Base-by-base conservation (phyloP, 2,329 filamentous ascomycete genomes). In the Hymenoscyphus infarciens region DNA sequence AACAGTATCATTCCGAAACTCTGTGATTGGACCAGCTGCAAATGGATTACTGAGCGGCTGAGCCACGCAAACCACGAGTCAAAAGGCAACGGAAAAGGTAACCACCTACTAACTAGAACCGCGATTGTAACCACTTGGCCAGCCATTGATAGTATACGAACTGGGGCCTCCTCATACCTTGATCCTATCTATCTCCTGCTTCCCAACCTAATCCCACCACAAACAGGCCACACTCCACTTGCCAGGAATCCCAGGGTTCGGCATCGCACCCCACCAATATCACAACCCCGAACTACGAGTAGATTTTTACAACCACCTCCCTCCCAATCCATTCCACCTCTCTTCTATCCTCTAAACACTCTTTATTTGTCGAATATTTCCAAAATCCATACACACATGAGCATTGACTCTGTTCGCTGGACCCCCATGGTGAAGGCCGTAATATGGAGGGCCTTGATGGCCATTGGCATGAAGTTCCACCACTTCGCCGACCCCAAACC, bases 391-490 rank as follows among this genome's bases (percentile, higher is more conserved):
- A 49, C 42, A 55, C 27, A 33, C 45, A 71, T 70, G 69, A 66
- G 65, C 60, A 64, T 66, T 29, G 31, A 64, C 31, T 62, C 57
- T 55, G 39, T 35, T 61, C 61, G 59, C 58, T 68, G 59, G 57
- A 59, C 65, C n/a, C 66, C 72, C 61, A 58, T 64, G 57, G 72
- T 74, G 67, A 74, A 74, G 62, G 73, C 73, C 5, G 59, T 64
- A 65, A 68, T 74, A 68, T 74, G 72, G 71, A 64, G 73, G 57
- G 70, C 62, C 66, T 65, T 74, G 8, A 74, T 74, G 73, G 70
- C 70, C 67, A 61, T 74, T 45, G 73, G 73, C 8, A 74, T 74
- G 72, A 71, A 71, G 61, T 65, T 74, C 61, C 73, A 74, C 57
- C 70, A 73, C 59, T 68, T 70, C 56, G 72, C 72, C 4, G 64